Conservation (phyloP, 352 stramenopile species). For the Globisporangium iwayamae region DNA sequence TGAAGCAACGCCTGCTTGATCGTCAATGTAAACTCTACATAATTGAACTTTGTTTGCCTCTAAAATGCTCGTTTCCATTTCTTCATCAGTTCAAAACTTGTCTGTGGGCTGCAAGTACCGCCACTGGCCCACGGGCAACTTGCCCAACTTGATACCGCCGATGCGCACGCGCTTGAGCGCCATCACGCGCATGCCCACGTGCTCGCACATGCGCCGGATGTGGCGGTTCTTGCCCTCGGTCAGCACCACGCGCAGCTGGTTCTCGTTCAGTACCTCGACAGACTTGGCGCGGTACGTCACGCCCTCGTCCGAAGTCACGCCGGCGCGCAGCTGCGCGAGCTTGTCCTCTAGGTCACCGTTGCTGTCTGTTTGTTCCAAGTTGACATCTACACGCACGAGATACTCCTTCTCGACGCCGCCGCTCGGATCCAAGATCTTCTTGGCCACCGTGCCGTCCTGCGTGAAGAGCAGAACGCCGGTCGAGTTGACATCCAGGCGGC, state of each 20-base stretch:
- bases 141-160: conserved; percentile 79
- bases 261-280: conserved; percentile 75
- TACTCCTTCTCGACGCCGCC: conserved; percentile 83
- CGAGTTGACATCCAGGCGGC: conserved; percentile 81
- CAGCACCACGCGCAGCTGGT: conserved; percentile 88
- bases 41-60: not conserved
- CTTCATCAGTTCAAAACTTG: conserved; percentile 25
- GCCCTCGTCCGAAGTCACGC: conserved; percentile 53
- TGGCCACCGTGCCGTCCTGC: conserved; percentile 74
- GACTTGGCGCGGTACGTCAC: conserved; percentile 75
- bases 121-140: conserved; percentile 72
- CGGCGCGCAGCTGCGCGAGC: conserved; percentile 43
- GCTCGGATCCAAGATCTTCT: conserved; percentile 72
- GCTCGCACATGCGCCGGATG: conserved; percentile 95
- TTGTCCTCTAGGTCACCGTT: conserved; percentile 54
- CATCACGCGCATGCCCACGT: conserved; percentile 88
- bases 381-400: conserved; percentile 65
- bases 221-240: conserved; percentile 95
- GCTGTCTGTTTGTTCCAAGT: conserved; percentile 47
- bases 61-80: not conserved
- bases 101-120: conserved; percentile 74
- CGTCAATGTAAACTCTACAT: conserved; percentile 6
- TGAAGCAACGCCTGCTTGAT: too few relatives aligned
- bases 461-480: conserved; percentile 80
- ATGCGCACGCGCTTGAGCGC: conserved; percentile 91